Evolutionary conservation across 1,284 basidiomycete species (phyloP).

Genomic region (Apiotrichum gamsii): DNA sequence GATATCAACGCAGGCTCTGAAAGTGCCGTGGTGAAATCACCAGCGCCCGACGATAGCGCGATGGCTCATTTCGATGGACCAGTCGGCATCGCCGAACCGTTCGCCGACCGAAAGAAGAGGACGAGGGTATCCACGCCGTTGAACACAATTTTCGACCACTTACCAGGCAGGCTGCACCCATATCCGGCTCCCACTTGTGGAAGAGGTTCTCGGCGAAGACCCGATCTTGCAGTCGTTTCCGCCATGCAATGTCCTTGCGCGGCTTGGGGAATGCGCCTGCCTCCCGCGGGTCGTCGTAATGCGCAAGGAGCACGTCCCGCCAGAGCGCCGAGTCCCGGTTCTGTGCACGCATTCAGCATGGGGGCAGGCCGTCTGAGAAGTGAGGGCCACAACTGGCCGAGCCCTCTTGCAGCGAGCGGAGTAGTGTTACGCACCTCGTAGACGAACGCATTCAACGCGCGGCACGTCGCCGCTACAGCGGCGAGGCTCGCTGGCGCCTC

Average conservation of each 20-base stretch:
- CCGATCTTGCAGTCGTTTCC: slow-evolving; percentile 24
- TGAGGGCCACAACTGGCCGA: neutral
- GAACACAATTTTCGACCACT: no score
- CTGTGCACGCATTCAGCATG: slow-evolving; percentile 16
- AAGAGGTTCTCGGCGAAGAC: slow-evolving; percentile 25
- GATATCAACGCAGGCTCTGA: no score
- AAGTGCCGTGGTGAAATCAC: no score
- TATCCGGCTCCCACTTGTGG: no score
- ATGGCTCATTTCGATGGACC: no score
- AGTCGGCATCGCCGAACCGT: no score
- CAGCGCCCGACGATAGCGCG: no score
- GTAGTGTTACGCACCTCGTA: slow-evolving; percentile 27
- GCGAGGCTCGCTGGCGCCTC: slow-evolving; percentile 17
- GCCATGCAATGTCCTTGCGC: slow-evolving; percentile 25
- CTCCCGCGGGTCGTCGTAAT: slow-evolving; percentile 36
- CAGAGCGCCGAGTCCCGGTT: slow-evolving; percentile 37
- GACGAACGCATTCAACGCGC: slow-evolving; percentile 28
- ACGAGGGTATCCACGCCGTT: no score
- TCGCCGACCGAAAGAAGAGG: no score
- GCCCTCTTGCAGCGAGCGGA: no score
- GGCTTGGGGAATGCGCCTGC: slow-evolving; percentile 12
- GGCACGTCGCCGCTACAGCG: slow-evolving; percentile 26
- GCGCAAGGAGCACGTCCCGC: slow-evolving; percentile 29
- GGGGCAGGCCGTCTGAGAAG: neutral
- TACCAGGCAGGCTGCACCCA: no score